A percentile compares a stretch with the other conserved stretches of the same genome.
phyloP scores from a whole-genome alignment of 129 eudicot species.

The Helianthus annuus region HanXRQr2.0-SUNRISE NC_035448.2:150896341-150896840 shows the following conservation, averaged over 20 bases:
- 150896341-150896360: too few species aligned
- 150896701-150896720: not conserved
- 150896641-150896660: conserved; percentile 9
- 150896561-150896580: conserved; percentile 45
- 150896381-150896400: too few species aligned
- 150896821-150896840: conserved; percentile 25
- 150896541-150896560: conserved; percentile 84
- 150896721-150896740: conserved; percentile 42
- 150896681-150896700: too few species aligned
- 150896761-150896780: conserved; percentile 42
- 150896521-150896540: conserved; percentile 72
- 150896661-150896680: not conserved
- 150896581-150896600: conserved; percentile 72
- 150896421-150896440: too few species aligned
- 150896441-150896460: not conserved
- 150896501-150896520: too few species aligned
- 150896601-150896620: conserved; percentile 58
- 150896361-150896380: too few species aligned
- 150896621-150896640: conserved; percentile 50
- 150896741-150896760: conserved; percentile 38
- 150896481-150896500: too few species aligned
- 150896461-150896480: too few species aligned
- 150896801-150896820: conserved; percentile 30
- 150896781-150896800: conserved; percentile 21
- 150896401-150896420: too few species aligned